Conservation (phyloP, 345 rosid genomes). For the Populus alba region DNA sequence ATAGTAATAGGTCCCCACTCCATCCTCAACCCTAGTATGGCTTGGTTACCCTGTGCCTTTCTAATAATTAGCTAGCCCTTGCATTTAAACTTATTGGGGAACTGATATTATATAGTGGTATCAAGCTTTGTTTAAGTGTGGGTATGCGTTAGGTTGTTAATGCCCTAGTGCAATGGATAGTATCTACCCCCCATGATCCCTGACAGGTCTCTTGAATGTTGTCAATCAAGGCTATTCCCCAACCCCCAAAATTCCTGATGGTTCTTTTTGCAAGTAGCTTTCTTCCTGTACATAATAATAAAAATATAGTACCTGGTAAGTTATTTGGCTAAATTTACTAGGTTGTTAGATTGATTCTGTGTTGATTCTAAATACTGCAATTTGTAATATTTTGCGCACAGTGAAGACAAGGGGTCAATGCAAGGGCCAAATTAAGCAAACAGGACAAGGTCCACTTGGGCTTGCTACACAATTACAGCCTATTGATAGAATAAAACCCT, state of each 20-base stretch:
- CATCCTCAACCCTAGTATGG: not conserved
- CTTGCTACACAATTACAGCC: not conserved
- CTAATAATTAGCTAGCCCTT: not conserved
- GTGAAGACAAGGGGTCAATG: not conserved
- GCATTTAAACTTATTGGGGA: too few species aligned
- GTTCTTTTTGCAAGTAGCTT: not conserved
- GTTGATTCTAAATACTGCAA: not conserved
- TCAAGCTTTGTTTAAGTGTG: too few species aligned
- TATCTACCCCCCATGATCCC: not conserved
- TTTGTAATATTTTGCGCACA: not conserved
- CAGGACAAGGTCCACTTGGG: not conserved
- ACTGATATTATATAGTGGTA: too few species aligned
- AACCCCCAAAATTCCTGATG: not conserved
- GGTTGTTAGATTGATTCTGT: not conserved
- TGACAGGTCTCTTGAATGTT: not conserved
- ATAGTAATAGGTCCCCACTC: not conserved
- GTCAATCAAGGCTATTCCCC: not conserved
- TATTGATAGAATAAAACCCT: not conserved
- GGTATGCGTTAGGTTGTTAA: not conserved
- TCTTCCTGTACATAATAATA: not conserved
- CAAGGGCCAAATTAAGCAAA: not conserved
- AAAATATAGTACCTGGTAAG: not conserved
- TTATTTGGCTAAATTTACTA: not conserved
- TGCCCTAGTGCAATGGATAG: not conserved
- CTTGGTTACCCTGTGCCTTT: not conserved